Evolutionary conservation across 176 grass and related monocot genomes (phyloP).

Genomic region (bread wheat (Triticum aestivum)): IWGSC_CS_RefSeq_v2.1 NC_057803.1:38799246-38799745

Average conservation of each 20-base stretch:
- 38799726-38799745: neutral
- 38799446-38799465: neutral
- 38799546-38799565: conserved; percentile 67
- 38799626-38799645: neutral
- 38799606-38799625: neutral
- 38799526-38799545: conserved; percentile 67
- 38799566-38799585: conserved; percentile 78
- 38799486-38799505: neutral
- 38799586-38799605: conserved; percentile 83
- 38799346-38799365: neutral
- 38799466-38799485: neutral
- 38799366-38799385: neutral
- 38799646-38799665: neutral
- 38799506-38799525: conserved; percentile 56
- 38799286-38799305: neutral
- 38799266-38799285: neutral
- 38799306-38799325: conserved; percentile 3
- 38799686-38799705: neutral
- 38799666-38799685: neutral
- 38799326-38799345: neutral
- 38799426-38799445: conserved; percentile 6
- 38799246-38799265: neutral
- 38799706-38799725: conserved; percentile 9
- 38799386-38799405: neutral
- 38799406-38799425: neutral